phyloP scores from a whole-genome alignment of 2,329 filamentous ascomycete species.

The Aspergillus brasiliensis region DNA sequence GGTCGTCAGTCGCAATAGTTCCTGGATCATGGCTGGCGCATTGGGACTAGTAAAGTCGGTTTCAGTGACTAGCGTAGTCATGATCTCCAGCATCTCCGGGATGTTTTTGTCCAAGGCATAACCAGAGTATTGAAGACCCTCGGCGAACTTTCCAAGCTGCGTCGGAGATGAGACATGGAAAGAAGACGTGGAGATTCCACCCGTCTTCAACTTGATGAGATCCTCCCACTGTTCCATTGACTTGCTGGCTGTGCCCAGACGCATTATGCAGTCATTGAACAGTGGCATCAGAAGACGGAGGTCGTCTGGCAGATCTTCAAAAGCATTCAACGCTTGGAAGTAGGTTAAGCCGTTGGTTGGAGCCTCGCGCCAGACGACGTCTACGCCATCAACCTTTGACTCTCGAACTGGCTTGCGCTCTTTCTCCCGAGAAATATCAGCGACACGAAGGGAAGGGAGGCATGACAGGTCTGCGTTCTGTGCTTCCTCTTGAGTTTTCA shows the following conservation, averaged over 20 bases:
- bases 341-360: constrained; percentile 96
- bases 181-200: constrained; percentile 82
- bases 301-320: constrained; percentile 80
- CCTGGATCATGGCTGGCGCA: constrained; percentile 77
- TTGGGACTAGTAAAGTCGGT: constrained; percentile 87
- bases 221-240: constrained; percentile 95
- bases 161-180: constrained; percentile 78
- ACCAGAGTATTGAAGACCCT: constrained; percentile 82
- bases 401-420: constrained; percentile 70
- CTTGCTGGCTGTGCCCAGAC: constrained; percentile 83
- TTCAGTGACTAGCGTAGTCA: constrained; percentile 77
- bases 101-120: constrained; percentile 90
- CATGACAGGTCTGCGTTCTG: constrained; percentile 83
- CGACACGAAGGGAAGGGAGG: constrained; percentile 82
- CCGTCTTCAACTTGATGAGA: constrained; percentile 92
- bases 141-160: constrained; percentile 69
- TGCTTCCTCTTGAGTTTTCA: constrained; percentile 81
- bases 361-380: constrained; percentile 87
- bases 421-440: constrained; percentile 80
- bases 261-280: constrained; percentile 90
- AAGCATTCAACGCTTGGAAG: constrained; percentile 81
- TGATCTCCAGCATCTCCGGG: constrained; percentile 83
- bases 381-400: constrained; percentile 61
- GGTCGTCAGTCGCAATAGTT: constrained; percentile 81
- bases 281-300: constrained; percentile 82